Evolutionary conservation across 768 basidiomycete genomes (phyloP).

Genomic region (Hypholoma sublateritium): DNA sequence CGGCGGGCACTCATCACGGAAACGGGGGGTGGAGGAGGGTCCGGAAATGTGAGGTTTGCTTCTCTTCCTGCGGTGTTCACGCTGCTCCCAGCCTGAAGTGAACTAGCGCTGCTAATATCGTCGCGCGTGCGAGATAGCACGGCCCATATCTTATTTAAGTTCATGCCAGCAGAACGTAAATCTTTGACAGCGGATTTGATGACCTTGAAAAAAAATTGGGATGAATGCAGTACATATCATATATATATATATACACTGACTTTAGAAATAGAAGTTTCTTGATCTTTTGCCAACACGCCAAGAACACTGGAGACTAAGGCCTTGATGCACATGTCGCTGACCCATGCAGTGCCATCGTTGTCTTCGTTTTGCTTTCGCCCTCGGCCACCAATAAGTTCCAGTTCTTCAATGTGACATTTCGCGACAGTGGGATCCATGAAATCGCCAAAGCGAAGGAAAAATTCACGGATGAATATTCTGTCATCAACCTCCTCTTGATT

Average conservation of each 20-base stretch:
- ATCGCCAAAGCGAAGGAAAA: conserved; percentile 60
- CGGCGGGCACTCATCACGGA: conserved; percentile 46
- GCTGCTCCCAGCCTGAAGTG: not conserved
- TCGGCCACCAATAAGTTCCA: conserved; percentile 54
- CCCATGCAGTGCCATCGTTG: conserved; percentile 52
- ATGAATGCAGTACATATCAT: not conserved
- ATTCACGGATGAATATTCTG: conserved; percentile 75
- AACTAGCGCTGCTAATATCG: conserved; percentile 13
- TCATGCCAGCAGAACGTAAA: conserved; percentile 51
- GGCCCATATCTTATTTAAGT: conserved; percentile 64
- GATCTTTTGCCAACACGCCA: conserved; percentile 47
- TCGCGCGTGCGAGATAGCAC: conserved; percentile 50
- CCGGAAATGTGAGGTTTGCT: conserved; percentile 42
- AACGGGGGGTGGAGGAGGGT: conserved; percentile 58
- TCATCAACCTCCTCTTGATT: conserved; percentile 49
- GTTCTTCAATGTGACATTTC: conserved; percentile 55
- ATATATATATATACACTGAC: conserved; percentile 20
- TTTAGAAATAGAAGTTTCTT: conserved; percentile 35
- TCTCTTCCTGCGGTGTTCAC: not conserved
- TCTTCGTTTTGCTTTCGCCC: conserved; percentile 32
- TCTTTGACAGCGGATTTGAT: conserved; percentile 49
- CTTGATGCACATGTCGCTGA: conserved; percentile 64
- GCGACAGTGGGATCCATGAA: conserved; percentile 44
- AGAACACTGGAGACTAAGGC: conserved; percentile 64
- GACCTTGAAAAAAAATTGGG: conserved; percentile 24